phyloP scores from a whole-genome alignment of 2,329 filamentous ascomycete genomes.

The Colletotrichum eremochloae region DNA sequence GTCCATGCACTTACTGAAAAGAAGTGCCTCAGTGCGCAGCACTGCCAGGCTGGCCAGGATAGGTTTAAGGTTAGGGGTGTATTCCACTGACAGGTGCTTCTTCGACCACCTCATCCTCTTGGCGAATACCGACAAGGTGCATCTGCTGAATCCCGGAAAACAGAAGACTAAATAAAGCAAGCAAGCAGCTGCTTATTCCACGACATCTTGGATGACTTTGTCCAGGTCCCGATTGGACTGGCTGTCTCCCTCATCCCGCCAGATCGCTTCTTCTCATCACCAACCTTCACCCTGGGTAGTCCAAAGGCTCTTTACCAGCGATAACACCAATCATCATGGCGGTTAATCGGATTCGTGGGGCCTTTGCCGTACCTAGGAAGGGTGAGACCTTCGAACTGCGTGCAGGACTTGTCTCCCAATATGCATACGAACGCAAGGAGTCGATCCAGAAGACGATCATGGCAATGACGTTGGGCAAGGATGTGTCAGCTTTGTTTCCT shows the following conservation, averaged over 20 bases:
- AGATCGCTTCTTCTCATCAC: constrained; percentile 5
- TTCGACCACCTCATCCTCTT: constrained; percentile 42
- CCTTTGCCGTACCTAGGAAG: constrained; percentile 93
- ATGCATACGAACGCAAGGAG: constrained; percentile 99
- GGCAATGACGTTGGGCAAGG: constrained; percentile 99
- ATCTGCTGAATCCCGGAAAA: constrained; percentile 21
- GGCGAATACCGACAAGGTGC: constrained; percentile 36
- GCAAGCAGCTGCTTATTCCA: neutral
- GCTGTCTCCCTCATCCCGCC: constrained; percentile 29
- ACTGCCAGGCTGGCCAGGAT: constrained; percentile 37
- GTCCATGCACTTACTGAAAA: constrained; percentile 32
- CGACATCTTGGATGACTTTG: constrained; percentile 36
- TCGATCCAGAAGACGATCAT: constrained; percentile 99
- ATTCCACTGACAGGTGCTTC: constrained; percentile 37
- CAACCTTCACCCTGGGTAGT: constrained; percentile 33
- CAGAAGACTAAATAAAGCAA: constrained; percentile 24
- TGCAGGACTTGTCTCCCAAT: constrained; percentile 95
- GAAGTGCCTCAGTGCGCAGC: constrained; percentile 21
- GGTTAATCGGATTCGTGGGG: constrained; percentile 94
- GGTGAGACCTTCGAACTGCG: constrained; percentile 98
- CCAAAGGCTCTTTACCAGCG: constrained; percentile 47
- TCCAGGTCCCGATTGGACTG: constrained; percentile 38
- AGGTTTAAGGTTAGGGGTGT: constrained; percentile 41
- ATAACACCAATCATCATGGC: constrained; percentile 73
- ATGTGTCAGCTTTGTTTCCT: constrained; percentile 96